Percentiles rank a stretch among this genome's conserved stretches.
Conservation (phyloP, 148 eudicot species). For the Silene conica region DNA sequence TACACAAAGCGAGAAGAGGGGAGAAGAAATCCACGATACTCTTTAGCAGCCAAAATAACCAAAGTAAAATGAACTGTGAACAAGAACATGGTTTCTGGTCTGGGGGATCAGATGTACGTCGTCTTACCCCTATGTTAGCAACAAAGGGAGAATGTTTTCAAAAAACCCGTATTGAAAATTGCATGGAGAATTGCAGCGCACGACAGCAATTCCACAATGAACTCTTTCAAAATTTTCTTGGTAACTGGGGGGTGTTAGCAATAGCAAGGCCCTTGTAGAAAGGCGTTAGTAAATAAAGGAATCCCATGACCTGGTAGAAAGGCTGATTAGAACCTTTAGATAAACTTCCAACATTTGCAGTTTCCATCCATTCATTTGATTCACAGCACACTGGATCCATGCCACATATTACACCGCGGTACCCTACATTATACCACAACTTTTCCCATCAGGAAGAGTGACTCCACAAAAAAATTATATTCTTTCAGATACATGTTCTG, state of each 20-base stretch:
- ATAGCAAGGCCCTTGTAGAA: too few species aligned
- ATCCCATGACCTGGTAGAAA: constrained; percentile 72
- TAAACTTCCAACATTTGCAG: constrained; percentile 62
- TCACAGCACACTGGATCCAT: constrained; percentile 99
- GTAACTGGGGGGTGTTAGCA: too few species aligned
- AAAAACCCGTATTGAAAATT: too few species aligned
- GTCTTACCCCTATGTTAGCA: too few species aligned
- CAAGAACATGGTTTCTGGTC: background rate
- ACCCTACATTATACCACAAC: constrained; percentile 41
- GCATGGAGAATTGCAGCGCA: too few species aligned
- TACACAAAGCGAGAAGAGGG: background rate
- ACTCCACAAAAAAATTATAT: background rate
- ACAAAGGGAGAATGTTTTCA: too few species aligned
- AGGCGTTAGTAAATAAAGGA: background rate
- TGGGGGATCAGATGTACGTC: too few species aligned
- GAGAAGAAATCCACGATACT: background rate
- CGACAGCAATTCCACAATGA: too few species aligned
- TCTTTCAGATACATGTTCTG: background rate
- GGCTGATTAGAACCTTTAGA: constrained; percentile 85
- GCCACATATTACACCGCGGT: constrained; percentile 87
- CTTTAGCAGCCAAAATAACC: background rate
- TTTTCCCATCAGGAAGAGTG: background rate
- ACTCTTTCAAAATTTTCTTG: too few species aligned
- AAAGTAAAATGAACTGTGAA: background rate
- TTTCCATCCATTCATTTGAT: constrained; percentile 86